A percentile compares a stretch with the other conserved stretches of the same genome.
phyloP scores from a whole-genome alignment of 306 rosid species.

The Acmispon strigosus region DNA sequence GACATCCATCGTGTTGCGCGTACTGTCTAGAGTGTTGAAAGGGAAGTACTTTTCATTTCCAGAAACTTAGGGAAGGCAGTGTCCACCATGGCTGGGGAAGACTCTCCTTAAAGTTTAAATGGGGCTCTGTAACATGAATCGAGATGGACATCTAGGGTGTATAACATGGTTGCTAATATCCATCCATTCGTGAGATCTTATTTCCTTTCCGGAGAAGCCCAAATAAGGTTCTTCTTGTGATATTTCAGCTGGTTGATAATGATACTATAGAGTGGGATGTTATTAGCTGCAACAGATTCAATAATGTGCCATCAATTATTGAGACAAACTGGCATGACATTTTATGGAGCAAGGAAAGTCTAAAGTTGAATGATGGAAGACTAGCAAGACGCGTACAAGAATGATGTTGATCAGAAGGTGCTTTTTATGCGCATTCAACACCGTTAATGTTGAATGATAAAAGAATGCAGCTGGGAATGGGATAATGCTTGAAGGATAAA shows the following conservation, averaged over 20 bases:
- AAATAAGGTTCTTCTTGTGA: not conserved
- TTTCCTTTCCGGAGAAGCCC: not conserved
- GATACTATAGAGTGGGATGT: not conserved
- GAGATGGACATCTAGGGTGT: not conserved
- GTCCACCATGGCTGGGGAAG: not conserved
- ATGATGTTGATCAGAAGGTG: not conserved
- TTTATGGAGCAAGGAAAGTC: not conserved
- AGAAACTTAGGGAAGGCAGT: not conserved
- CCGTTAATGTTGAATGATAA: no score
- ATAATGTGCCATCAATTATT: not conserved
- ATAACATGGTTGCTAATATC: not conserved
- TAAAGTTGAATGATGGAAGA: not conserved
- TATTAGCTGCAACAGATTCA: not conserved
- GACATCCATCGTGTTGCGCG: not conserved
- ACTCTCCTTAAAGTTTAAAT: not conserved
- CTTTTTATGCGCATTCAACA: no score
- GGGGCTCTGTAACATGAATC: not conserved
- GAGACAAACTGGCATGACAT: not conserved
- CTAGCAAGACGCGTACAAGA: not conserved
- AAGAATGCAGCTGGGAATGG: no score
- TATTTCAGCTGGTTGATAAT: not conserved
- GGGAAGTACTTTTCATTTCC: conserved; percentile 1
- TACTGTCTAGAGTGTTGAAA: not conserved
- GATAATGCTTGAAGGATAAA: no score
- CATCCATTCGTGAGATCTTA: not conserved